Base-by-base conservation (phyloP, 2,329 filamentous ascomycete species). In the Hypoxylon sp. region DNA sequence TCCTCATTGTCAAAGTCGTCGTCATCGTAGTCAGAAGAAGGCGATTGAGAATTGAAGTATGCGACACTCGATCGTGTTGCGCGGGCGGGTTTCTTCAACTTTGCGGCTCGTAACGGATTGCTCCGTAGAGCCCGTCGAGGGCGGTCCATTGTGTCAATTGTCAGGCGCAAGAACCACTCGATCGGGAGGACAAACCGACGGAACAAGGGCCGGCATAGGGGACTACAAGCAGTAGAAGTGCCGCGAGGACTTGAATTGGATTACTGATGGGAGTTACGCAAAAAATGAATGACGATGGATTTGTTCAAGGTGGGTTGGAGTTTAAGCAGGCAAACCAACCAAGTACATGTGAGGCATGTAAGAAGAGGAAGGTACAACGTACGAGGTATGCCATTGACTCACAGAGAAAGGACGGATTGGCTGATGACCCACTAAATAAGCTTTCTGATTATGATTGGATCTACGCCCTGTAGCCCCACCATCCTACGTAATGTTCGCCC, bases 71-170 rank as follows among this genome's bases (percentile, higher is more conserved):
- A 72, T 37, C 74, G 61, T 12, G 75, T 76, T 41, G 61, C 53
- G 16, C 74, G 71, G 19, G 34, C 61, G 0, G 75, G 74, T 45
- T 30, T 48, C 62, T 75, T 77, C 50, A 70, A 68, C 60, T 77
- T 77, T 5, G 75, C 75, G 19, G 64, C 73, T 39, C 75, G 75
- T 9, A 62, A 63, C 23, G 74, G 75, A 51, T 73, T 61, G 39
- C 63, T 68, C 45, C 75, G 75, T n/a, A 71, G 65, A 46, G 69
- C 61, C 63, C 68, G 67, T 56, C 63, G 68, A 46, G 67, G 60
- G 14, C 68, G 69, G 32, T 72, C 69, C 73, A 75, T 74, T 52
- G 58, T 67, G 32, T 73, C 70, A 72, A 75, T 74, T 46, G 60
- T 66, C 41, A 70, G 63, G 58, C 27, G 27, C 43, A 19, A 48